Percentiles rank a stretch among this genome's conserved stretches.
phyloP scores from a whole-genome alignment of 2,329 filamentous ascomycete species.

The Aquanectria penicillioides region DNA sequence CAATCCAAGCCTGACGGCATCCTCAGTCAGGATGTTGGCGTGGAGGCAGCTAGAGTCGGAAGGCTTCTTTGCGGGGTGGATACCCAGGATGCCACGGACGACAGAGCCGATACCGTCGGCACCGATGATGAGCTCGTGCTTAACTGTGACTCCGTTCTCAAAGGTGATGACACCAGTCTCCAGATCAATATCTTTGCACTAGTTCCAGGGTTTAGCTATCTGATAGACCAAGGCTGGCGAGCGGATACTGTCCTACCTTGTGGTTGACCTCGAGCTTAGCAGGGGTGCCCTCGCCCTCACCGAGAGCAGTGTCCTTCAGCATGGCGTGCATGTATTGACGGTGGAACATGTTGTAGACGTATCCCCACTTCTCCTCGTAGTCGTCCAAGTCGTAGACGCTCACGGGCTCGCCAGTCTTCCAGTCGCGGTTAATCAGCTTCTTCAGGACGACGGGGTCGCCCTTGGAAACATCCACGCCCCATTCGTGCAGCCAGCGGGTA shows the following conservation, averaged over 20 bases:
- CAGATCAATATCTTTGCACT: constrained; percentile 63
- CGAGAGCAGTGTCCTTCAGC: constrained; percentile 68
- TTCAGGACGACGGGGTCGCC: constrained; percentile 73
- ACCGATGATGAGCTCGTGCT: constrained; percentile 70
- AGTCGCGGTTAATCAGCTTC: constrained; percentile 76
- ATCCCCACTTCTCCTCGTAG: constrained; percentile 73
- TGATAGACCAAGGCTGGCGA: too few relatives aligned
- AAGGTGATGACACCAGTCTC: constrained; percentile 61
- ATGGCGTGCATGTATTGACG: constrained; percentile 75
- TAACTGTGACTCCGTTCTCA: constrained; percentile 57
- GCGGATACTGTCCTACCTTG: constrained; percentile 49
- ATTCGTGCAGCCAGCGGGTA: constrained; percentile 75
- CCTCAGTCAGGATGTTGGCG: constrained; percentile 69
- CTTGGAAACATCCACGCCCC: constrained; percentile 71
- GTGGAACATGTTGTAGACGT: constrained; percentile 76
- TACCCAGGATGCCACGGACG: constrained; percentile 71
- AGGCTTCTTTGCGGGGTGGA: constrained; percentile 67
- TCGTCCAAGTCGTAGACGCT: constrained; percentile 72
- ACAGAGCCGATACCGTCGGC: constrained; percentile 75
- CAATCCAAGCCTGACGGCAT: constrained; percentile 68
- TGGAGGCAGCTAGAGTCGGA: constrained; percentile 71
- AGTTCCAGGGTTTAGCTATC: background rate
- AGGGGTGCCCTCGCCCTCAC: constrained; percentile 63
- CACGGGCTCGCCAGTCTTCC: constrained; percentile 73
- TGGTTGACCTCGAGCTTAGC: constrained; percentile 67